These are phyloP conservation scores for Echria macrotheca DNA, from an alignment of 495 filamentous ascomycete species.

Conservation along the genomic window DNA sequence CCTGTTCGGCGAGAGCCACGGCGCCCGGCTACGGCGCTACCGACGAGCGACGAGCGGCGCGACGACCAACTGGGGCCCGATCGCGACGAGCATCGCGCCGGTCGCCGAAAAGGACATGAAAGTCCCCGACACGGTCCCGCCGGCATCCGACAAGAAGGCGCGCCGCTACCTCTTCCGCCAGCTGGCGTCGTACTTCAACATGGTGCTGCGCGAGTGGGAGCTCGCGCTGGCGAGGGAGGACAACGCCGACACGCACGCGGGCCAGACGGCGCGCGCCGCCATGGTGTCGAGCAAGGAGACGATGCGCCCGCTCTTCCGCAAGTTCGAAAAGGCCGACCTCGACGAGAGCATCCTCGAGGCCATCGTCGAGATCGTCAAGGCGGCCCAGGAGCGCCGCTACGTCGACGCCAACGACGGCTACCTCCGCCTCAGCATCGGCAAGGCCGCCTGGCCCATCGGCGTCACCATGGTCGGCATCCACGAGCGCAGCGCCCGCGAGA, in stretches of 20 bases:
- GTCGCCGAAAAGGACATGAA: conserved; percentile 86
- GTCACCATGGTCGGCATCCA: conserved; percentile 99
- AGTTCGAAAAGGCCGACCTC: conserved; percentile 74
- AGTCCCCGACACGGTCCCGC: conserved; percentile 56
- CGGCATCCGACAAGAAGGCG: conserved; percentile 46
- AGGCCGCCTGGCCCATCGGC: conserved; percentile 98
- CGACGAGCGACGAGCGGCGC: conserved; percentile 40
- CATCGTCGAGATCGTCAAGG: conserved; percentile 87
- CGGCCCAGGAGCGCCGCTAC: conserved; percentile 83
- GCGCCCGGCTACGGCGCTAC: conserved; percentile 62
- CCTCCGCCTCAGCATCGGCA: conserved; percentile 86
- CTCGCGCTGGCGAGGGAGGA: conserved; percentile 64
- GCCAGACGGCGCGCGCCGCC: conserved; percentile 68
- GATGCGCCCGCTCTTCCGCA: conserved; percentile 83
- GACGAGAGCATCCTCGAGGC: conserved; percentile 74
- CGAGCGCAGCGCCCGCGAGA: conserved; percentile 90
- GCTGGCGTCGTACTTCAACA: conserved; percentile 85
- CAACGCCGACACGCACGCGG: conserved; percentile 66
- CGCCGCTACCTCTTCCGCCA: conserved; percentile 73
- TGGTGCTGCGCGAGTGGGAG: conserved; percentile 88
- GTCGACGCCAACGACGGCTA: conserved; percentile 97
- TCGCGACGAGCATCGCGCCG: conserved; percentile 64
- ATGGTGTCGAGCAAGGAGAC: conserved; percentile 80
- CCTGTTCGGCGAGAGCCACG: conserved; percentile 82
- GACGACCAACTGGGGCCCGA: conserved; percentile 47